Evolutionary conservation across 2,329 filamentous ascomycete species (phyloP), one percentile per base, ranked within the genome.

Genomic region (Pseudocercospora fuligena): DNA sequence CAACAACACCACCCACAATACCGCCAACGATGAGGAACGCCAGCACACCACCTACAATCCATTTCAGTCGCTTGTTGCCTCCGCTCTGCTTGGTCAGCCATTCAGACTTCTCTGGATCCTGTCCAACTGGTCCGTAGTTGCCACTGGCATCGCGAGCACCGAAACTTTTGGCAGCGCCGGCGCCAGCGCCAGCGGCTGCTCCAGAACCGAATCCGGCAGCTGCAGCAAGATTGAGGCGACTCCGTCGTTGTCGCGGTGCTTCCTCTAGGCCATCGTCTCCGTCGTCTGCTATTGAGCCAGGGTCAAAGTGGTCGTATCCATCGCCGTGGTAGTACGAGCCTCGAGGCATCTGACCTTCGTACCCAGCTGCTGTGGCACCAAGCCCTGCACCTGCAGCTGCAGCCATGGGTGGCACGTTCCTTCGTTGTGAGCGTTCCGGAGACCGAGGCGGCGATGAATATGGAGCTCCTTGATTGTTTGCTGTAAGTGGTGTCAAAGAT

Each of bases 221-320:
- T 77, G 79, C 60, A 53, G 74, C 61, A 19, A 62, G 21, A 60
- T 29, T 66, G 47, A 61, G 58, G 56, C 63, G 65, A 58, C 66
- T 68, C 40, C 66, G 67, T 27, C 63, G 60, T 56, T 66, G 66
- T 57, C 62, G 43, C 14, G 60, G 62, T 78, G 66, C 81, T 72
- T 86, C 89, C 4, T 86, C 84, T 60, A 95, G 85, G 1, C 91
- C 93, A 76, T 97, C 94, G 74, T 97, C 94, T 29, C 92, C 93
- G 75, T 97, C 94, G 77, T 97, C 94, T 23, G 87, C 87, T 70
- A 97, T 94, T 14, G 90, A 89, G 74, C 91, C 88, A 2, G 93
- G 93, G 76, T 97, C 89, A 66, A 95, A 73, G 12, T 71, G 63
- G 29, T 75, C 70, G 61, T 75, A 76, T 3, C 68, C 71, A 47